Percentiles rank a stretch among this genome's conserved stretches.
phyloP scores from a whole-genome alignment of 1,284 basidiomycete genomes.

The Coniferiporia weirii region DNA sequence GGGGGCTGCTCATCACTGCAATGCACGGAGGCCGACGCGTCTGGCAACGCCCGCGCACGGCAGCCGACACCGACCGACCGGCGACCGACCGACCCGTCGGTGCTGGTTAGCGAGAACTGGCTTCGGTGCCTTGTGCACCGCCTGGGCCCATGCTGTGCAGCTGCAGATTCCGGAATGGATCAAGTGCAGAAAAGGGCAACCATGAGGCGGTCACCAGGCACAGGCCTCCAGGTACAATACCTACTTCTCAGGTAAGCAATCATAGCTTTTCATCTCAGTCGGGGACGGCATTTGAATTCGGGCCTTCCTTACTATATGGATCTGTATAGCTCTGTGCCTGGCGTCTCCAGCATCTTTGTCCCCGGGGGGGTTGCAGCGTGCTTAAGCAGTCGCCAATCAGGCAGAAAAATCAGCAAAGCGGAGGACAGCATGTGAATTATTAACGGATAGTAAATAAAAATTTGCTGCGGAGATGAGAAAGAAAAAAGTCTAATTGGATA shows the following conservation, averaged over 20 bases:
- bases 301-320: background rate
- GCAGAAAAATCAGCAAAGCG: too few species aligned
- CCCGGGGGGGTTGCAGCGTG: too few species aligned
- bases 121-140: too few species aligned
- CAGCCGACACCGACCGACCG: too few species aligned
- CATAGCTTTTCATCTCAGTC: too few species aligned
- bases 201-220: constrained; percentile 4
- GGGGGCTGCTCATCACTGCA: too few species aligned
- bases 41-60: too few species aligned
- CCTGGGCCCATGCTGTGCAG: background rate
- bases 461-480: background rate
- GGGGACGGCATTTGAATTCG: background rate
- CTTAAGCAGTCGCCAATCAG: too few species aligned
- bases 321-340: background rate
- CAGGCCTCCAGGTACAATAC: background rate
- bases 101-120: too few species aligned
- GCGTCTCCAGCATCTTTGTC: background rate
- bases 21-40: too few species aligned
- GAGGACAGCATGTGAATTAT: too few species aligned
- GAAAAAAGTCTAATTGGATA: background rate
- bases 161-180: background rate
- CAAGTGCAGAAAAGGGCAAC: background rate
- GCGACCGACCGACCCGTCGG: too few species aligned
- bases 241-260: background rate
- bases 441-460: background rate